A percentile compares a stretch with the other conserved stretches of the same genome.
Evolutionary conservation across 768 basidiomycete species (phyloP).

Genomic region (Macrolepiota albuminosa): DNA sequence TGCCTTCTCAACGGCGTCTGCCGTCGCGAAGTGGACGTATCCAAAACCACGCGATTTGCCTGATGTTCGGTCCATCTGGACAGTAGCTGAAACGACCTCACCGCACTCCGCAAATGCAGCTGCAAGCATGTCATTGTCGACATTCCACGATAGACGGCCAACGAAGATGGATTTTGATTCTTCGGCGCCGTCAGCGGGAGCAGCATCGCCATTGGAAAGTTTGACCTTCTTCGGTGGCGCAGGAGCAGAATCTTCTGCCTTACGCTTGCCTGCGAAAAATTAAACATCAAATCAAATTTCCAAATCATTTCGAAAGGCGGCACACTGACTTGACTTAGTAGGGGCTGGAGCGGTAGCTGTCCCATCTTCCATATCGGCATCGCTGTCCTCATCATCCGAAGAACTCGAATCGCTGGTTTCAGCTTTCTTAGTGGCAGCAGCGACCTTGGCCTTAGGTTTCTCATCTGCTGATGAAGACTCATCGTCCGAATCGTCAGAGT

Average conservation of each 20-base stretch:
- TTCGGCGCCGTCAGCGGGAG: conserved; percentile 35
- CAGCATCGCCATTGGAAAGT: conserved; percentile 53
- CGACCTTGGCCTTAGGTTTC: conserved; percentile 1
- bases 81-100: conserved; percentile 84
- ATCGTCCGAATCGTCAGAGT: conserved; percentile 7
- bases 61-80: conserved; percentile 77
- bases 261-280: conserved; percentile 60
- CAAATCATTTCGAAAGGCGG: not conserved
- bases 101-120: conserved; percentile 88
- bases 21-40: conserved; percentile 71
- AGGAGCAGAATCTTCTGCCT: conserved; percentile 61
- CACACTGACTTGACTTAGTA: conserved; percentile 33
- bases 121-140: conserved; percentile 93
- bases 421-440: not conserved
- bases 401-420: conserved; percentile 1
- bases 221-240: conserved; percentile 80
- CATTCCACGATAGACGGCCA: conserved; percentile 91
- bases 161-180: conserved; percentile 80
- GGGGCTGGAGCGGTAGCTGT: conserved; percentile 32
- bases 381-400: conserved; percentile 44
- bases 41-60: conserved; percentile 85
- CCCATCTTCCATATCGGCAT: conserved; percentile 48
- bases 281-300: not conserved
- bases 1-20: conserved; percentile 75
- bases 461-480: conserved; percentile 27